A percentile compares a stretch with the other conserved stretches of the same genome.
These are phyloP conservation scores for Apostasia ramifera DNA, from an alignment of 106 monocot species.

Conservation along the genomic window DNA sequence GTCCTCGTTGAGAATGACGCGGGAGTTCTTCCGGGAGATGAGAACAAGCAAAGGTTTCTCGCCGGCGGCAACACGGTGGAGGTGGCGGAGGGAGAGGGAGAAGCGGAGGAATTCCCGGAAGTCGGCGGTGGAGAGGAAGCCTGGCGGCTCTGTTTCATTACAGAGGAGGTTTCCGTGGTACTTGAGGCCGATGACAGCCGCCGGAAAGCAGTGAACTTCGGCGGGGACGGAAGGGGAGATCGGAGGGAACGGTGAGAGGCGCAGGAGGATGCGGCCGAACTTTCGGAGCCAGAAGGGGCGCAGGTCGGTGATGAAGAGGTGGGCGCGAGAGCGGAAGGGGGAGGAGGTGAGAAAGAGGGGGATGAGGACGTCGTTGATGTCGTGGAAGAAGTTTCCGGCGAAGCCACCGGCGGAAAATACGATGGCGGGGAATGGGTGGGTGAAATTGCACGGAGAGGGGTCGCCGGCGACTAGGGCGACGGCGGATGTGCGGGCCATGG, in stretches of 20 bases:
- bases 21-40: slow-evolving; percentile 35
- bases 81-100: slow-evolving; percentile 2
- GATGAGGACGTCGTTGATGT: slow-evolving; percentile 49
- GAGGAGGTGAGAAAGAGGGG: slow-evolving; percentile 48
- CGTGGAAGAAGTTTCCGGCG: slow-evolving; percentile 66
- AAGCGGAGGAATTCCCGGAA: slow-evolving; percentile 28
- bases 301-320: slow-evolving; percentile 29
- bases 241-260: slow-evolving; percentile 12
- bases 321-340: slow-evolving; percentile 12
- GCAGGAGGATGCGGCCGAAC: slow-evolving; percentile 23
- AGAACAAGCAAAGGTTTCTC: slow-evolving; percentile 34
- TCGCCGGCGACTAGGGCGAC: slow-evolving; percentile 8
- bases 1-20: slow-evolving; percentile 43
- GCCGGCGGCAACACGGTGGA: neutral
- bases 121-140: slow-evolving; percentile 18
- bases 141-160: slow-evolving; percentile 26
- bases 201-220: slow-evolving; percentile 45
- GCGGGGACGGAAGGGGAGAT: neutral
- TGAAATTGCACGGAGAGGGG: slow-evolving; percentile 25
- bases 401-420: slow-evolving; percentile 59
- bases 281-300: slow-evolving; percentile 26
- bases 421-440: slow-evolving; percentile 37
- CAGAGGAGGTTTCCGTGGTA: slow-evolving; percentile 37
- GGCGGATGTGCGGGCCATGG: slow-evolving; percentile 30
- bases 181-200: slow-evolving; percentile 41